These are phyloP conservation scores for Daldinia sp. DNA, from an alignment of 2,329 filamentous ascomycete genomes.

Conservation along the genomic window DNA sequence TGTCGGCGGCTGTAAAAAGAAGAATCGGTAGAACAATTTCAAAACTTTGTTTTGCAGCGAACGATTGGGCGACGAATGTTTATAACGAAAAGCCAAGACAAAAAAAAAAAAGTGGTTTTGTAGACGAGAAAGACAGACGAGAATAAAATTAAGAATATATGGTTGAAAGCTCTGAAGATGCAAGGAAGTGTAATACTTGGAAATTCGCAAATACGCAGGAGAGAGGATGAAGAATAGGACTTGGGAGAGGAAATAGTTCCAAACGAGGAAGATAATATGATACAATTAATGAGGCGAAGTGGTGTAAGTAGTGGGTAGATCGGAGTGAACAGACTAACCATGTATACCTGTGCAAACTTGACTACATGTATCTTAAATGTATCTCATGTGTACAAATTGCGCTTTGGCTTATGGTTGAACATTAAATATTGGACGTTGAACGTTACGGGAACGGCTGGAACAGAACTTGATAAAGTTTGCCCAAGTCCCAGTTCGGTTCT, in stretches of 20 bases:
- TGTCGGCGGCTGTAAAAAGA: constrained; percentile 17
- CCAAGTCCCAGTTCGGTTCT: not conserved
- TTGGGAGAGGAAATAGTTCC: not conserved
- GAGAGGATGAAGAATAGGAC: not conserved
- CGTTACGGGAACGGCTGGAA: not conserved
- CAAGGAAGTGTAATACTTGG: no score
- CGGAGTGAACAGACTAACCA: not conserved
- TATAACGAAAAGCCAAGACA: not conserved
- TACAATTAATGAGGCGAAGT: constrained; percentile 9
- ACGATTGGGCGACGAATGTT: not conserved
- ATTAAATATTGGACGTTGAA: not conserved
- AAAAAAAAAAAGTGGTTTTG: not conserved
- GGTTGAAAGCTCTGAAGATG: not conserved
- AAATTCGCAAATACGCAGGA: not conserved
- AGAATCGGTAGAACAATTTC: not conserved
- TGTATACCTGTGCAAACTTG: constrained; percentile 1
- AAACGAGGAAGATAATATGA: constrained; percentile 1
- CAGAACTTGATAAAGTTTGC: not conserved
- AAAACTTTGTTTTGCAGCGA: constrained; percentile 13
- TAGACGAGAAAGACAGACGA: constrained; percentile 5
- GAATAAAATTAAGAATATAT: not conserved
- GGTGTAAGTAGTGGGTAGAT: constrained; percentile 6
- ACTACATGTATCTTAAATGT: not conserved
- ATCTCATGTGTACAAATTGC: not conserved
- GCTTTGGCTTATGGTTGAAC: not conserved